Evolutionary conservation across 1,284 basidiomycete species (phyloP).

Genomic region (Puccinia coronata): DNA sequence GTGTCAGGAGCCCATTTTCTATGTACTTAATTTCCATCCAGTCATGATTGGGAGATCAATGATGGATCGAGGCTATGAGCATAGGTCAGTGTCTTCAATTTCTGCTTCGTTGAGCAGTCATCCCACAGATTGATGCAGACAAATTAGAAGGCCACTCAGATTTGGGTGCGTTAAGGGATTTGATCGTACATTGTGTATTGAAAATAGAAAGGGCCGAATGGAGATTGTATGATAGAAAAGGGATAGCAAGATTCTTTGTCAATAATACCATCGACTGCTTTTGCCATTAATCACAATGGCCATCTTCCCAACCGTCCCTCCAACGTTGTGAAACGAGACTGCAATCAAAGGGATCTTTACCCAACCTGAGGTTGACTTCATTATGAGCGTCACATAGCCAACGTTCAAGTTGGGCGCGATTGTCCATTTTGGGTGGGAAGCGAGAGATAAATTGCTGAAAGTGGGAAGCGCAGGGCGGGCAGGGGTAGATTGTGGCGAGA

Average conservation of each 20-base stretch:
- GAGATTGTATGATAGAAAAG: no score
- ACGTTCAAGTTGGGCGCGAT: constrained; percentile 68
- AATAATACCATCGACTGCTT: background rate
- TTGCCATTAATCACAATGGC: constrained; percentile 70
- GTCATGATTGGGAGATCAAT: no score
- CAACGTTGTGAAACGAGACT: constrained; percentile 77
- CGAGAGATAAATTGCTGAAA: constrained; percentile 69
- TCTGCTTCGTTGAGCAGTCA: no score
- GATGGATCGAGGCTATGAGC: no score
- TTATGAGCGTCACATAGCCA: constrained; percentile 93
- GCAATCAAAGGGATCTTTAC: constrained; percentile 80
- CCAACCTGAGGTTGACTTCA: constrained; percentile 79
- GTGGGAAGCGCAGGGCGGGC: constrained; percentile 77
- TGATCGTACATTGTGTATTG: background rate
- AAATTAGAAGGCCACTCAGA: no score
- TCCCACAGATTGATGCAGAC: no score
- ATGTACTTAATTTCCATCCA: no score
- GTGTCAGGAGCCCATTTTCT: no score
- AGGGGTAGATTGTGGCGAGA: constrained; percentile 81
- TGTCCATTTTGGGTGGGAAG: constrained; percentile 73
- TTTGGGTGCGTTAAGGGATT: no score
- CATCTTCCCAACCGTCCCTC: constrained; percentile 84
- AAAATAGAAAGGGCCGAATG: background rate
- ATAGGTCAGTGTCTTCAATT: no score
- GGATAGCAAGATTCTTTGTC: background rate